These are phyloP conservation scores for Alternaria longipes DNA, from an alignment of 2,329 filamentous ascomycete species.

Conservation along the genomic window DNA sequence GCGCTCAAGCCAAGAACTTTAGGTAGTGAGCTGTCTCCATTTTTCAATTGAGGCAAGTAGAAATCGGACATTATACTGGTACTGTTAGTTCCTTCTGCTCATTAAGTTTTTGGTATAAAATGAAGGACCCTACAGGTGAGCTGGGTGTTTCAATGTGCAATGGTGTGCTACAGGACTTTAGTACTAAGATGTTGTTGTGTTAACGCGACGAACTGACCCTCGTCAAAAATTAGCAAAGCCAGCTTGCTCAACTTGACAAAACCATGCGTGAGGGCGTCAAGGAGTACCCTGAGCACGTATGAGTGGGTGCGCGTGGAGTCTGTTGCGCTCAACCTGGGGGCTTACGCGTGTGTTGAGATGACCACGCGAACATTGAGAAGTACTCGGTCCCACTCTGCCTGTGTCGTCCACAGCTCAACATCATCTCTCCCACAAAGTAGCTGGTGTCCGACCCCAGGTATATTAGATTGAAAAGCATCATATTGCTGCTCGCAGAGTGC, in stretches of 20 bases:
- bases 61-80: conserved; percentile 72
- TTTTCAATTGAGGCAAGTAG: conserved; percentile 65
- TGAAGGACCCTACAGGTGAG: conserved; percentile 57
- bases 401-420: conserved; percentile 76
- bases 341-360: conserved; percentile 74
- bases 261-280: conserved; percentile 76
- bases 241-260: conserved; percentile 73
- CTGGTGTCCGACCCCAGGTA: conserved; percentile 64
- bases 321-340: not conserved
- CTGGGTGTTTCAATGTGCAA: conserved; percentile 70
- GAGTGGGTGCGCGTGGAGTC: not conserved
- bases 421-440: conserved; percentile 74
- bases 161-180: conserved; percentile 70
- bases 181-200: not conserved
- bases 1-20: conserved; percentile 81
- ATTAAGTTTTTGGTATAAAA: not conserved
- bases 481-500: conserved; percentile 58
- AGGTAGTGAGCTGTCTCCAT: conserved; percentile 57
- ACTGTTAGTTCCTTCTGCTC: not conserved
- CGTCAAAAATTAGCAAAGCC: conserved; percentile 80
- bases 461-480: conserved; percentile 43
- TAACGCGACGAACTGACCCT: conserved; percentile 65
- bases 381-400: conserved; percentile 72
- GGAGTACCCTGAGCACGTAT: conserved; percentile 60
- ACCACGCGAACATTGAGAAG: conserved; percentile 74